Percentiles rank a stretch among this genome's conserved stretches.
Evolutionary conservation across 1,284 basidiomycete genomes (phyloP).

Genomic region (Apiotrichum akiyoshidainum): DNA sequence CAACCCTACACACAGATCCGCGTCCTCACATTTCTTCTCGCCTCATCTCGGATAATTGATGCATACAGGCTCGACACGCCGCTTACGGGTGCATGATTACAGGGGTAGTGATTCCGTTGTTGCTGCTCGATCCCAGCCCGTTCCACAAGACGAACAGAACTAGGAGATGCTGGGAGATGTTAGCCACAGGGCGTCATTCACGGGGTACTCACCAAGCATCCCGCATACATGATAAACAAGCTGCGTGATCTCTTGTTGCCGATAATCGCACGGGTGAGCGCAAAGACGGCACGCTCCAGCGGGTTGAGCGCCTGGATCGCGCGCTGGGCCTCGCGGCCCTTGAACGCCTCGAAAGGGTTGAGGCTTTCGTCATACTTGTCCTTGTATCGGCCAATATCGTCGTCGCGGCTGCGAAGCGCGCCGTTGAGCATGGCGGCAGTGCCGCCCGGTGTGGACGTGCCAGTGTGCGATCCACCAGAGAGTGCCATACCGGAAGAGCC

Average conservation of each 20-base stretch:
- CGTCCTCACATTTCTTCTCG: background rate
- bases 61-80: slow-evolving; percentile 3
- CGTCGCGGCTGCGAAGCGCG: slow-evolving; percentile 50
- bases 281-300: slow-evolving; percentile 80
- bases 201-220: slow-evolving; percentile 35
- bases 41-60: background rate
- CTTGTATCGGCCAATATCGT: slow-evolving; percentile 83
- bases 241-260: slow-evolving; percentile 76
- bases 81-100: slow-evolving; percentile 6
- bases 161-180: slow-evolving; percentile 35
- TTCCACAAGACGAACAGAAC: slow-evolving; percentile 47
- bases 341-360: slow-evolving; percentile 97
- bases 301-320: slow-evolving; percentile 89
- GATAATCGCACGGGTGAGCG: slow-evolving; percentile 78
- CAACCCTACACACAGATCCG: no score
- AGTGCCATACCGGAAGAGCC: slow-evolving; percentile 49
- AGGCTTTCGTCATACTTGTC: slow-evolving; percentile 90
- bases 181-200: background rate
- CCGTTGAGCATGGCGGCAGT: slow-evolving; percentile 34
- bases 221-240: slow-evolving; percentile 49
- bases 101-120: slow-evolving; percentile 16
- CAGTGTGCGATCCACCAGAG: slow-evolving; percentile 4
- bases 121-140: slow-evolving; percentile 41
- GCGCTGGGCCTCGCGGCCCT: slow-evolving; percentile 85
- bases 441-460: slow-evolving; percentile 16